Evolutionary conservation across 2,329 filamentous ascomycete genomes (phyloP).

Genomic region (Botrytis deweyae): DNA sequence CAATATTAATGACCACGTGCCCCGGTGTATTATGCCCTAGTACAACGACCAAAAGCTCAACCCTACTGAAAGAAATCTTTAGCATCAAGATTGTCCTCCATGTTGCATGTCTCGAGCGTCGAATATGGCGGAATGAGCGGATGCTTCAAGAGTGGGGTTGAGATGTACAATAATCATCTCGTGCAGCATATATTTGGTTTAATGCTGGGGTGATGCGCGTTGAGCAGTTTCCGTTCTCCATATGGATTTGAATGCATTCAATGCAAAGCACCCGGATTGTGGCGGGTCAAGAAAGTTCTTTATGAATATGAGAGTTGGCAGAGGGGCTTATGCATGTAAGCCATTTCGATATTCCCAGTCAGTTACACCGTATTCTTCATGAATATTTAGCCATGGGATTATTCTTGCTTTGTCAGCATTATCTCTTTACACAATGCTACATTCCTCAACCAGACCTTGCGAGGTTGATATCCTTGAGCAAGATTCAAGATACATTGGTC

Average conservation of each 20-base stretch:
- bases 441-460: neutral
- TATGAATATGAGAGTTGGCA: neutral
- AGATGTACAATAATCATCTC: neutral
- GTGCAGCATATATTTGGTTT: conserved; percentile 8
- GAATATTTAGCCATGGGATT: neutral
- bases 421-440: neutral
- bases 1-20: neutral
- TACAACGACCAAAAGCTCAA: neutral
- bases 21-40: neutral
- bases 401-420: neutral
- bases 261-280: neutral
- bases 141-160: neutral
- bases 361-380: neutral
- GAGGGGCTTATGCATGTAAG: neutral
- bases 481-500: neutral
- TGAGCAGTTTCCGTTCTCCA: neutral
- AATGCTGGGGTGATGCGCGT: neutral
- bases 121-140: neutral
- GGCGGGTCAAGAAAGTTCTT: neutral
- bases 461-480: neutral
- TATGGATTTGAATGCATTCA: neutral
- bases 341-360: neutral
- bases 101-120: neutral
- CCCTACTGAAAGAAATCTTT: neutral
- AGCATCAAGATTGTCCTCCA: neutral